These are phyloP conservation scores for Cordyceps farinosa DNA, from an alignment of 2,329 filamentous ascomycete genomes.

Conservation along the genomic window DNA sequence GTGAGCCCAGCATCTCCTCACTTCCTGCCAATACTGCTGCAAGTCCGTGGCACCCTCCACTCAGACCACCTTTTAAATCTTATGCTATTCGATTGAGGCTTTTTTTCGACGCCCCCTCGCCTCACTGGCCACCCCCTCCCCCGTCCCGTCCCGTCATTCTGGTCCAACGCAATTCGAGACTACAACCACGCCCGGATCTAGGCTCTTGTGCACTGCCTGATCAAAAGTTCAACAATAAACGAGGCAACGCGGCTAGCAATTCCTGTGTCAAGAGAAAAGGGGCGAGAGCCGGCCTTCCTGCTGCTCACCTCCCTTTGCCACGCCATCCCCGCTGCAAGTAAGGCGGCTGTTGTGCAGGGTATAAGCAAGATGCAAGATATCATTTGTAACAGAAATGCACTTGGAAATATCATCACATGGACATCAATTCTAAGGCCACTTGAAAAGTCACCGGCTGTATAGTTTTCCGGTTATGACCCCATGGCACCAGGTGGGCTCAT, in stretches of 20 bases:
- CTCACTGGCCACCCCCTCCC: neutral
- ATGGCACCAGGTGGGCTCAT: neutral
- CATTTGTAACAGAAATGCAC: neutral
- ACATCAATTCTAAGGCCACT: neutral
- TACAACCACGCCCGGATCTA: neutral
- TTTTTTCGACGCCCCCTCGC: neutral
- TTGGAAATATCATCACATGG: neutral
- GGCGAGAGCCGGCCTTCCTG: neutral
- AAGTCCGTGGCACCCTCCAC: neutral
- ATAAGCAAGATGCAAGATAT: neutral
- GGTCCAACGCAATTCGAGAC: neutral
- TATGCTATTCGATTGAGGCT: slow-evolving; percentile 4
- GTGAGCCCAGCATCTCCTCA: neutral
- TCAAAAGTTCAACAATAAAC: neutral
- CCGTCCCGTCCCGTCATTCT: slow-evolving; percentile 15
- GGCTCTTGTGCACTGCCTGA: neutral
- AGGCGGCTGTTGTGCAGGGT: neutral
- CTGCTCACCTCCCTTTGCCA: neutral
- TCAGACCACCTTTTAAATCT: neutral
- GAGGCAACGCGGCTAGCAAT: neutral
- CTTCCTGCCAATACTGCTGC: neutral
- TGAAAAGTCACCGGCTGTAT: neutral
- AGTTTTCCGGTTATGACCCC: neutral
- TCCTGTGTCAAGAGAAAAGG: neutral
- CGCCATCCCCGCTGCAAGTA: neutral